Evolutionary conservation across 2,329 filamentous ascomycete species (phyloP).

Genomic region (Alternaria novae-zelandiae): DNA sequence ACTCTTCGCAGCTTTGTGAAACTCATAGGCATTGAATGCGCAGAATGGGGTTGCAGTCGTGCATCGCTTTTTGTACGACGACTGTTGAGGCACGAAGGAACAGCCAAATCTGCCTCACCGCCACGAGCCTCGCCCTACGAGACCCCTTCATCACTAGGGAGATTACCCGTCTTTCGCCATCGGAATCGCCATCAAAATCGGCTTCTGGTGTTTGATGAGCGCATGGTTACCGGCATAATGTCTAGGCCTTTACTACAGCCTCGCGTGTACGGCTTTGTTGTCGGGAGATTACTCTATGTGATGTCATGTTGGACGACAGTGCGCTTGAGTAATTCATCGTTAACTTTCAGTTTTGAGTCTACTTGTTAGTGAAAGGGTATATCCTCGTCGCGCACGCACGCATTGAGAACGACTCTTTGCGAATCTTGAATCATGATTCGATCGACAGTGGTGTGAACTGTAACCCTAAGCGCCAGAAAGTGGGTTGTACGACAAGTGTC

Average conservation of each 20-base stretch:
- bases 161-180: slow-evolving; percentile 8
- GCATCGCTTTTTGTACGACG: slow-evolving; percentile 2
- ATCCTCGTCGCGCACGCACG: neutral
- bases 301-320: slow-evolving; percentile 4
- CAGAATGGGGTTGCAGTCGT: neutral
- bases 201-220: slow-evolving; percentile 1
- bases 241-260: neutral
- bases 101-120: slow-evolving; percentile 13
- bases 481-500: neutral
- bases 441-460: neutral
- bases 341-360: neutral
- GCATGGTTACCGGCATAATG: slow-evolving; percentile 8
- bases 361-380: neutral
- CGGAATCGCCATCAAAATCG: neutral
- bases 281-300: neutral
- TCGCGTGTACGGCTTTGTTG: neutral
- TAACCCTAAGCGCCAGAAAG: neutral
- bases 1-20: neutral
- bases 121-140: slow-evolving; percentile 13
- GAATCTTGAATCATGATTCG: neutral
- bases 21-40: neutral
- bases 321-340: neutral
- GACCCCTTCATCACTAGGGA: slow-evolving; percentile 22
- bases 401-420: neutral
- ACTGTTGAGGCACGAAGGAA: slow-evolving; percentile 17